Conservation (phyloP, 192 early-diverging fungal genomes). For the Oehlia diaphana region DNA sequence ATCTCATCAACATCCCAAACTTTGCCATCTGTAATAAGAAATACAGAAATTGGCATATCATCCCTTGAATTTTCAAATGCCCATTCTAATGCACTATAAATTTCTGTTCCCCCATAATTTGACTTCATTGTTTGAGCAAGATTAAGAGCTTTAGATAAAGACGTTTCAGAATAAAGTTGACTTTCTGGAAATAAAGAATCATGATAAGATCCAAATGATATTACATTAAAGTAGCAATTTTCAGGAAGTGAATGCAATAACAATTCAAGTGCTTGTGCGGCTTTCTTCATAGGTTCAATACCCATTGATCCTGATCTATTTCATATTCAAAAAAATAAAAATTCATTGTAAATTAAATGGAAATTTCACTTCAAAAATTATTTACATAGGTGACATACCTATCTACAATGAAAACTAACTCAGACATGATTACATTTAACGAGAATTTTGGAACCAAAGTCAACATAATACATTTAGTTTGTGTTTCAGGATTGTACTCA, state of each 20-base stretch:
- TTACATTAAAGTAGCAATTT: slow-evolving; percentile 47
- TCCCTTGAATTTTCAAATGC: slow-evolving; percentile 28
- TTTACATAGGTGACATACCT: slow-evolving; percentile 18
- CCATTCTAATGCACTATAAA: slow-evolving; percentile 36
- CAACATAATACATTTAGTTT: slow-evolving; percentile 25
- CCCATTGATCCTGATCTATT: slow-evolving; percentile 57
- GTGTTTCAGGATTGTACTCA: slow-evolving; percentile 26
- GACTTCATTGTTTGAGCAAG: slow-evolving; percentile 38
- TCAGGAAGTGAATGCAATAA: slow-evolving; percentile 50
- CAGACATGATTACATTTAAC: slow-evolving; percentile 19
- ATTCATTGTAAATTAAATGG: no score
- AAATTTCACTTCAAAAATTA: no score
- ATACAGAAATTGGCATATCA: slow-evolving; percentile 43
- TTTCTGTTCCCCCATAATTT: slow-evolving; percentile 51
- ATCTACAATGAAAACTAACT: slow-evolving; percentile 47
- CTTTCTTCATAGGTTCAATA: slow-evolving; percentile 37
- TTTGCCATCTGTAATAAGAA: slow-evolving; percentile 51
- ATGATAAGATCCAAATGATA: slow-evolving; percentile 44
- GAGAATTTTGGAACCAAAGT: slow-evolving; percentile 31
- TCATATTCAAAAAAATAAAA: slow-evolving; percentile 27
- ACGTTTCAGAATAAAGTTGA: slow-evolving; percentile 39
- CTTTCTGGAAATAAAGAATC: slow-evolving; percentile 40
- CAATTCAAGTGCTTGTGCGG: slow-evolving; percentile 41
- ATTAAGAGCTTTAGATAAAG: slow-evolving; percentile 36
- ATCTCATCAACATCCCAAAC: slow-evolving; percentile 44